Conservation (phyloP, 768 basidiomycete species). For the Mycena haematopus region DNA sequence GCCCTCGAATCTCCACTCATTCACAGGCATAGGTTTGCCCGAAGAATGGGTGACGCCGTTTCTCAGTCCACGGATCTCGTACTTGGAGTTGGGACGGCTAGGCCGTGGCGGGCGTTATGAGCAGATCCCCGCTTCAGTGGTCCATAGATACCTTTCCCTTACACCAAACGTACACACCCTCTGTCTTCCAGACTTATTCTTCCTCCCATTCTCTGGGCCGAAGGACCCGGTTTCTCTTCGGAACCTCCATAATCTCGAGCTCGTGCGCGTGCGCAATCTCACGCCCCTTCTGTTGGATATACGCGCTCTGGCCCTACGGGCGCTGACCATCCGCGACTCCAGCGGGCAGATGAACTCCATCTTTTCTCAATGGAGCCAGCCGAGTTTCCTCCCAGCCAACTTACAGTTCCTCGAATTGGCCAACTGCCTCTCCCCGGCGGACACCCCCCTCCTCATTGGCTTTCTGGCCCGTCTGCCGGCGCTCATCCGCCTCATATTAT, state of each 20-base stretch:
- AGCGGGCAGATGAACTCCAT: conserved; percentile 28
- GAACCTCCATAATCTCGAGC: conserved; percentile 32
- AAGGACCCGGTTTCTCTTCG: conserved; percentile 22
- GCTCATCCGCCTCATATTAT: conserved; percentile 36
- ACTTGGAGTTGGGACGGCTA: conserved; percentile 28
- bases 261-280: conserved; percentile 26
- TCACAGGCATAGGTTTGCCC: conserved; percentile 26
- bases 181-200: conserved; percentile 23
- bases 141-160: conserved; percentile 22
- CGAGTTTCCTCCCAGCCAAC: conserved; percentile 29
- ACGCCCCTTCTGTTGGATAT: conserved; percentile 33
- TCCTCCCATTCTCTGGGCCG: conserved; percentile 10
- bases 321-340: conserved; percentile 31
- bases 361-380: conserved; percentile 39
- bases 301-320: conserved; percentile 33
- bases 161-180: conserved; percentile 32
- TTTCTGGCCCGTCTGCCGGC: conserved; percentile 38
- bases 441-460: conserved; percentile 37
- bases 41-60: conserved; percentile 32
- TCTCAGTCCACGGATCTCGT: conserved; percentile 36
- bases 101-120: background rate
- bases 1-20: conserved; percentile 32
- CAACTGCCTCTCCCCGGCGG: conserved; percentile 30
- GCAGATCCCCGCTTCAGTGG: conserved; percentile 8
- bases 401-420: conserved; percentile 39